These are phyloP conservation scores for Colletotrichum aenigma DNA, from an alignment of 2,329 filamentous ascomycete species.

Conservation along the genomic window DNA sequence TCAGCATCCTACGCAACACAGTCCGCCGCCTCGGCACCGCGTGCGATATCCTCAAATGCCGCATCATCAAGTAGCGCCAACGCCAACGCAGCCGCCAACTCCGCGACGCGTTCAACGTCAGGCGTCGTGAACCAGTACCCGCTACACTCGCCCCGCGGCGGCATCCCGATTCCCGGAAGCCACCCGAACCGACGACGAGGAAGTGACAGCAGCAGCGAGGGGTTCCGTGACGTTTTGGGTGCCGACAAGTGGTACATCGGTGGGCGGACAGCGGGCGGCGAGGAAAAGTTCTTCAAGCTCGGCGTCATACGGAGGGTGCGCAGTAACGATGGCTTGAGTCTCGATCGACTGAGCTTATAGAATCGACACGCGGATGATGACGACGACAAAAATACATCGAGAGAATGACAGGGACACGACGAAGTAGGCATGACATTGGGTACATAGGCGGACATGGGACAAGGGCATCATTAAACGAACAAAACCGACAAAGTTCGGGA, in stretches of 20 bases:
- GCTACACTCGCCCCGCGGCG: slow-evolving; percentile 28
- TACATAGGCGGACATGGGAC: neutral
- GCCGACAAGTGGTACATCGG: slow-evolving; percentile 85
- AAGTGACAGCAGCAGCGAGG: slow-evolving; percentile 77
- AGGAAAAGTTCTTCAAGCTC: slow-evolving; percentile 82
- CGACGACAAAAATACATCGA: neutral
- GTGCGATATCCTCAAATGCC: slow-evolving; percentile 15
- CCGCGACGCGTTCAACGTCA: slow-evolving; percentile 20
- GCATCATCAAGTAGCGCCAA: neutral
- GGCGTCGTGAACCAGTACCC: slow-evolving; percentile 32
- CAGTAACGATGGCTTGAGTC: slow-evolving; percentile 75
- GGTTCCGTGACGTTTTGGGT: slow-evolving; percentile 74
- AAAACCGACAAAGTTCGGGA: neutral
- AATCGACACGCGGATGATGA: slow-evolving; percentile 14
- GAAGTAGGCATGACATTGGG: neutral
- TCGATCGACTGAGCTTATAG: slow-evolving; percentile 76
- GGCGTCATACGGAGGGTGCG: slow-evolving; percentile 75
- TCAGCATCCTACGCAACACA: slow-evolving; percentile 10
- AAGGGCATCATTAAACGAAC: slow-evolving; percentile 1
- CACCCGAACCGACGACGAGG: slow-evolving; percentile 58
- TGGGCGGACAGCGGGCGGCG: slow-evolving; percentile 75
- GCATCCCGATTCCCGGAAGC: slow-evolving; percentile 44
- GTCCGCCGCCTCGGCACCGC: slow-evolving; percentile 14
- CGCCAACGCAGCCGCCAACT: neutral
- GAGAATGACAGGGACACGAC: neutral